Evolutionary conservation across 108 stramenopile genomes (phyloP).

Genomic region (Craspedostauros australis): DNA sequence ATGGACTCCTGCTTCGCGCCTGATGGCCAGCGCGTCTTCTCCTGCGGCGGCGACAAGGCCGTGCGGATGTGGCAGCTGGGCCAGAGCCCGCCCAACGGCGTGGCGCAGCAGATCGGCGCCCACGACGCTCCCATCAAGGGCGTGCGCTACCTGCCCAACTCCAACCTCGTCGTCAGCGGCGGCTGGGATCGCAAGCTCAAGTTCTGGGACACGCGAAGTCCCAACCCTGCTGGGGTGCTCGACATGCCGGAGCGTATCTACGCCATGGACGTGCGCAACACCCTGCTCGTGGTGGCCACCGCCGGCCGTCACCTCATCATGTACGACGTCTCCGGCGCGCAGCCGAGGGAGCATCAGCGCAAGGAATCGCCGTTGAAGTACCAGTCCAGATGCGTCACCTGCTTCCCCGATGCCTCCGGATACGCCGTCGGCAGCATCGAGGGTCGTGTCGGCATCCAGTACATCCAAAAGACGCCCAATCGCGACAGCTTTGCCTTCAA

Average conservation of each 20-base stretch:
- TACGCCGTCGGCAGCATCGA: slow-evolving; percentile 96
- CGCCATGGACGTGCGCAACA: slow-evolving; percentile 77
- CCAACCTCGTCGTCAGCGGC: slow-evolving; percentile 73
- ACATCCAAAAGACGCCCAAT: slow-evolving; percentile 76
- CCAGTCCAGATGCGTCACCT: slow-evolving; percentile 78
- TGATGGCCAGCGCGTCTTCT: slow-evolving; percentile 78
- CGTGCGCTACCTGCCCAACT: slow-evolving; percentile 54
- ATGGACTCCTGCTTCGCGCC: slow-evolving; percentile 62
- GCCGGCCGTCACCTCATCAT: slow-evolving; percentile 72
- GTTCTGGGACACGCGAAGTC: slow-evolving; percentile 86
- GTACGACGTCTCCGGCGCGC: slow-evolving; percentile 63
- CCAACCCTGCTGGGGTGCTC: slow-evolving; percentile 66
- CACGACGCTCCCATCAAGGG: slow-evolving; percentile 79
- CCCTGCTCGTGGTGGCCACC: slow-evolving; percentile 77
- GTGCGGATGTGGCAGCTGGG: slow-evolving; percentile 87
- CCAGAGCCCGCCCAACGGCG: slow-evolving; percentile 49
- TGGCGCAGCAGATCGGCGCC: slow-evolving; percentile 77
- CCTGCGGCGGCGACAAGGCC: slow-evolving; percentile 73
- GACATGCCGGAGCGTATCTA: slow-evolving; percentile 83
- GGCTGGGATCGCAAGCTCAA: slow-evolving; percentile 68
- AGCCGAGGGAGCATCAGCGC: slow-evolving; percentile 61
- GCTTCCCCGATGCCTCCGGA: slow-evolving; percentile 84
- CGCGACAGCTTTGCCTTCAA: slow-evolving; percentile 94
- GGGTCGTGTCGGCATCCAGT: slow-evolving; percentile 95
- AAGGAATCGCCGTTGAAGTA: slow-evolving; percentile 87